Base-by-base conservation (phyloP, 176 grass and related monocot species). In the Eleusine coracana region DNA sequence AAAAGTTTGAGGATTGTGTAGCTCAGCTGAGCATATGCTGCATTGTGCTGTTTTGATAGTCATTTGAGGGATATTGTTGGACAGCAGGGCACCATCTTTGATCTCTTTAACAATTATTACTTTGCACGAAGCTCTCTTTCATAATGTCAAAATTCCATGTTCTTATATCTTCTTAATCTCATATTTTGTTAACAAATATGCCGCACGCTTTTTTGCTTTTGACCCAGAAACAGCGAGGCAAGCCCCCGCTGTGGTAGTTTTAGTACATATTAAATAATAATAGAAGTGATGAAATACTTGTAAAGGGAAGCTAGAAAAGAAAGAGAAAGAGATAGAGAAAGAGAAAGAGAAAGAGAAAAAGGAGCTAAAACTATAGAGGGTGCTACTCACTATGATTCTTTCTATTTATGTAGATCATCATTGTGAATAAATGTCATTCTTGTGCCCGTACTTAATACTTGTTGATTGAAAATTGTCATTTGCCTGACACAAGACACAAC, bases 331-430 rank as follows among this genome's bases (percentile, higher is more conserved):
- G n/a, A n/a, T n/a, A n/a, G n/a, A n/a, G n/a, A n/a, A n/a, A n/a
- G n/a, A n/a, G 5, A 11, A 34, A 34, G 31, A 34, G 31, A 2
- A 34, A 34, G 31, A 34, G 31, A 42, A 42, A 42, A 42, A 7
- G 40, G 40, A 5, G 7, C 40, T 42, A 7, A 42, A 42, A 42
- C 40, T 42, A 5, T 42, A 42, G 6, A 42, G 40, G 40, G 40
- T 12, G 46, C n/a, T 0, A 18, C 7, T 14, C 2, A 23, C 28
- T 68, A n/a, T 87, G 15, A 70, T 76, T 27, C 78, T 3, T 73
- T 84, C 49, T 74, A 13, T 83, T 40, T 64, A 25, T 58, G 0
- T n/a, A 17, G 38, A 71, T 36, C 20, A 77, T 23, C 73, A 77
- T 44, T 66, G 3, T 31, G 40, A 80, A 73, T 79, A 40, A 51